Evolutionary conservation across 2,329 filamentous ascomycete genomes (phyloP).

Genomic region (Penicillium sclerotigenum): DNA sequence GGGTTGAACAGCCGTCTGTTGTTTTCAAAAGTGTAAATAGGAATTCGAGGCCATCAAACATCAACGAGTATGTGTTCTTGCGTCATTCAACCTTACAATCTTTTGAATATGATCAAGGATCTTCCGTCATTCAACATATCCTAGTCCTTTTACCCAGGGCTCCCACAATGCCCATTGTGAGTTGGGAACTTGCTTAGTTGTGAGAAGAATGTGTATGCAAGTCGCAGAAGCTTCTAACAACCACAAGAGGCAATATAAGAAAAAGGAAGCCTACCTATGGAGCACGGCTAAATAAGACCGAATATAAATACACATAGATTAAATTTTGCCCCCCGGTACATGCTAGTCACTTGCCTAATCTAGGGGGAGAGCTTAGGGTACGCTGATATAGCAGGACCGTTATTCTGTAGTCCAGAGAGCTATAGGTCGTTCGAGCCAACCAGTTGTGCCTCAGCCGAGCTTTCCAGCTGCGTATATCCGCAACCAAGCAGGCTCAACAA

Average conservation of each 20-base stretch:
- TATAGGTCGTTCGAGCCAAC: constrained; percentile 15
- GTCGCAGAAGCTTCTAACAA: constrained; percentile 5
- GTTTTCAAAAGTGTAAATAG: background rate
- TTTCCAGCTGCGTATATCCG: constrained; percentile 16
- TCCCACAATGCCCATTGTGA: constrained; percentile 5
- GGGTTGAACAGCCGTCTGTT: constrained; percentile 2
- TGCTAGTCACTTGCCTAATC: constrained; percentile 14
- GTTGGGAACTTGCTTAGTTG: background rate
- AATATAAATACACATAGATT: constrained; percentile 21
- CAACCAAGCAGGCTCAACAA: constrained; percentile 16
- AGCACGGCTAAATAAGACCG: constrained; percentile 8
- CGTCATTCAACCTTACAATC: background rate
- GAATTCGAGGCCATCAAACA: background rate
- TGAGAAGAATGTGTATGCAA: constrained; percentile 6
- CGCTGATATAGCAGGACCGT: constrained; percentile 16
- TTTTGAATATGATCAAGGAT: background rate
- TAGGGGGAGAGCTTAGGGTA: constrained; percentile 5
- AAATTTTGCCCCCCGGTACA: constrained; percentile 5
- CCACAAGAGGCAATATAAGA: constrained; percentile 5
- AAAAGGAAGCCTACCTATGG: constrained; percentile 1
- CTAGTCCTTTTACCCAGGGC: background rate
- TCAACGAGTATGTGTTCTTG: background rate
- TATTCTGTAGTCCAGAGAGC: constrained; percentile 7
- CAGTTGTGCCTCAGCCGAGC: constrained; percentile 9
- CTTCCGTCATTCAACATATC: background rate